These are phyloP conservation scores for Saturnispora galanensis DNA, from an alignment of 805 yeast genomes.

Conservation along the genomic window DNA sequence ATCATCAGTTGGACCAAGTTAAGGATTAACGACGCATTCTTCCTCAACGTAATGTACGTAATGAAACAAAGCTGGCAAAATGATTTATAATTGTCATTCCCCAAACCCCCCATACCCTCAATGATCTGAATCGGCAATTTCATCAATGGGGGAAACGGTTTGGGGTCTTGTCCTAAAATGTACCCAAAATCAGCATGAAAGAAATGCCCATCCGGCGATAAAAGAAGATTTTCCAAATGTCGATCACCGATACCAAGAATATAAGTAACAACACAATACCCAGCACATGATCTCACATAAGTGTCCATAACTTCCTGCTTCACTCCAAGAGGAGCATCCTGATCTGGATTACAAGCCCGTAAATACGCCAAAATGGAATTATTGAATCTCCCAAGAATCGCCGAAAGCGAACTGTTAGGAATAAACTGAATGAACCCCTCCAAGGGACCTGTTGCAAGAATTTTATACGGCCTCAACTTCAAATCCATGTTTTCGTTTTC, in stretches of 20 bases:
- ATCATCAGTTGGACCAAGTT: constrained; percentile 91
- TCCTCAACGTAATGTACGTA: constrained; percentile 81
- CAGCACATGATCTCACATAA: constrained; percentile 92
- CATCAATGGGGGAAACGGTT: constrained; percentile 98
- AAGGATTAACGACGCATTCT: constrained; percentile 80
- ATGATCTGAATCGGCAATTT: constrained; percentile 92
- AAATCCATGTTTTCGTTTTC: constrained; percentile 86
- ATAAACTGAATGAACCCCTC: constrained; percentile 93
- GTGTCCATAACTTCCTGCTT: constrained; percentile 75
- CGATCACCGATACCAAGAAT: constrained; percentile 95
- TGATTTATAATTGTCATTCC: constrained; percentile 72
- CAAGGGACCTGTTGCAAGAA: constrained; percentile 79
- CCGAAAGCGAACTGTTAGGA: constrained; percentile 84
- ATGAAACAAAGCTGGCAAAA: constrained; percentile 93
- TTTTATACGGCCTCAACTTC: constrained; percentile 78
- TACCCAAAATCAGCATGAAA: constrained; percentile 99
- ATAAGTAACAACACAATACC: constrained; percentile 93
- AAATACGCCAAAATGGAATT: constrained; percentile 66
- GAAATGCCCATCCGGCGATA: constrained; percentile 74
- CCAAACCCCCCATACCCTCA: constrained; percentile 95
- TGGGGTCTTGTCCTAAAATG: constrained; percentile 93
- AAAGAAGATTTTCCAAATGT: constrained; percentile 79
- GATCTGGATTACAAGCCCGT: constrained; percentile 54
- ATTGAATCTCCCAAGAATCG: constrained; percentile 62
- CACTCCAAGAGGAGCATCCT: constrained; percentile 36